Percentiles rank a stretch among this genome's conserved stretches.
These are phyloP conservation scores for Endoconidiophora polonica DNA, from an alignment of 2,329 filamentous ascomycete genomes.

Conservation along the genomic window DNA sequence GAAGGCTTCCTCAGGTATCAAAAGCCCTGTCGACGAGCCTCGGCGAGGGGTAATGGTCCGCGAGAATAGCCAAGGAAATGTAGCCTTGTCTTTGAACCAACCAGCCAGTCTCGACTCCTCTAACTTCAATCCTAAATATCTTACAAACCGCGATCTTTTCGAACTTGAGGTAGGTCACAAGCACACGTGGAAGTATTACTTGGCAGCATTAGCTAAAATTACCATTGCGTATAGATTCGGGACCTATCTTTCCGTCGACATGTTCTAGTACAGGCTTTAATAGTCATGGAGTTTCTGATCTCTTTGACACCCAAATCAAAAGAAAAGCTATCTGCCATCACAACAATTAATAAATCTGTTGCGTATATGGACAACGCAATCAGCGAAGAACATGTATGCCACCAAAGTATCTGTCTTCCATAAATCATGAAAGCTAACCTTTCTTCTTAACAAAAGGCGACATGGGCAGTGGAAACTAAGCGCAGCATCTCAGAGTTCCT, in stretches of 20 bases:
- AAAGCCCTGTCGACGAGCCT: slow-evolving; percentile 32
- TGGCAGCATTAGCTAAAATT: no score
- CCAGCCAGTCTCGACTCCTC: slow-evolving; percentile 1
- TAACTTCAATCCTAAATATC: slow-evolving; percentile 85
- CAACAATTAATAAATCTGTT: slow-evolving; percentile 65
- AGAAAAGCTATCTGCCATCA: slow-evolving; percentile 53
- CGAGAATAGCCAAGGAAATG: neutral
- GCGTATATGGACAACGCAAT: slow-evolving; percentile 61
- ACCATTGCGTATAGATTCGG: slow-evolving; percentile 45
- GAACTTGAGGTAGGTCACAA: slow-evolving; percentile 57
- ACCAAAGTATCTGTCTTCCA: neutral
- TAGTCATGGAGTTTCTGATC: slow-evolving; percentile 88
- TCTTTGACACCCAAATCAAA: slow-evolving; percentile 72
- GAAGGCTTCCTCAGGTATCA: slow-evolving; percentile 34
- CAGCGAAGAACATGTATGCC: slow-evolving; percentile 64
- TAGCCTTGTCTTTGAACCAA: neutral
- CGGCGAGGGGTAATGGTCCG: slow-evolving; percentile 16
- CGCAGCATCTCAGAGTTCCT: slow-evolving; percentile 67
- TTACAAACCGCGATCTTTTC: slow-evolving; percentile 94
- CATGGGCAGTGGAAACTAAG: slow-evolving; percentile 72
- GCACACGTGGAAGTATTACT: no score
- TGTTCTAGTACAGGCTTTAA: slow-evolving; percentile 85
- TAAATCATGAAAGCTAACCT: slow-evolving; percentile 10
- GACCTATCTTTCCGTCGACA: slow-evolving; percentile 89
- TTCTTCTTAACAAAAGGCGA: slow-evolving; percentile 33